These are phyloP conservation scores for Byssothecium circinans DNA, from an alignment of 2,329 filamentous ascomycete genomes.

Conservation along the genomic window DNA sequence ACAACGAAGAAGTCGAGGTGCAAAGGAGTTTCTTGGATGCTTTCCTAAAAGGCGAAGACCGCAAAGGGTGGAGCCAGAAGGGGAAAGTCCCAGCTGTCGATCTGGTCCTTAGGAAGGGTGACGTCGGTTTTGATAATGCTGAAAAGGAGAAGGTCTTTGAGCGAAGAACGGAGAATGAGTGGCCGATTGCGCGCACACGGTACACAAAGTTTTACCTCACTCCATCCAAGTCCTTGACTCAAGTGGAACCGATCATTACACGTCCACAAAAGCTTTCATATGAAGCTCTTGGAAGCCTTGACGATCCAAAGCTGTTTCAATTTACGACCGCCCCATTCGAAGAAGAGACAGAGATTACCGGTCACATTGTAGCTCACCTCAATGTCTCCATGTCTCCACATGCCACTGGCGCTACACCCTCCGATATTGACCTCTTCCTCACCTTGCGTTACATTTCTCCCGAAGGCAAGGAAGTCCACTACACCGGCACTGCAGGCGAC, in stretches of 20 bases:
- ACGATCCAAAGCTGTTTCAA: constrained; percentile 57
- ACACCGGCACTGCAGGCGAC: constrained; percentile 68
- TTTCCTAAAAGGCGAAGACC: constrained; percentile 69
- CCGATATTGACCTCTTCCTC: constrained; percentile 66
- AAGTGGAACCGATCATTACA: constrained; percentile 28
- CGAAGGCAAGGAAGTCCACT: constrained; percentile 60
- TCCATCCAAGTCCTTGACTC: constrained; percentile 47
- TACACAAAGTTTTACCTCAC: constrained; percentile 66
- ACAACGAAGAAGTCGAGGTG: constrained; percentile 67
- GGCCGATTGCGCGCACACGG: constrained; percentile 67
- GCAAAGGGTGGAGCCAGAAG: constrained; percentile 59
- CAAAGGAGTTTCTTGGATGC: constrained; percentile 70
- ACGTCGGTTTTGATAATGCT: constrained; percentile 68
- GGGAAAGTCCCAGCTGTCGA: constrained; percentile 64
- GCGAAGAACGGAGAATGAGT: constrained; percentile 61
- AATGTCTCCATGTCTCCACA: constrained; percentile 59
- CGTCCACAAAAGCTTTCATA: constrained; percentile 56
- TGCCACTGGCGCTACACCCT: constrained; percentile 45
- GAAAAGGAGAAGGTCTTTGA: constrained; percentile 59
- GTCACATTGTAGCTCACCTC: constrained; percentile 66
- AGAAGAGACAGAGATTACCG: constrained; percentile 69
- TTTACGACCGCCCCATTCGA: constrained; percentile 62
- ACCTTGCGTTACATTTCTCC: constrained; percentile 62
- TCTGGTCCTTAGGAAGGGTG: constrained; percentile 64
- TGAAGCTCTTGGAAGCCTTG: constrained; percentile 60